These are phyloP conservation scores for Chamaecrista fasciculata DNA, from an alignment of 306 rosid species.

Conservation along the genomic window DNA sequence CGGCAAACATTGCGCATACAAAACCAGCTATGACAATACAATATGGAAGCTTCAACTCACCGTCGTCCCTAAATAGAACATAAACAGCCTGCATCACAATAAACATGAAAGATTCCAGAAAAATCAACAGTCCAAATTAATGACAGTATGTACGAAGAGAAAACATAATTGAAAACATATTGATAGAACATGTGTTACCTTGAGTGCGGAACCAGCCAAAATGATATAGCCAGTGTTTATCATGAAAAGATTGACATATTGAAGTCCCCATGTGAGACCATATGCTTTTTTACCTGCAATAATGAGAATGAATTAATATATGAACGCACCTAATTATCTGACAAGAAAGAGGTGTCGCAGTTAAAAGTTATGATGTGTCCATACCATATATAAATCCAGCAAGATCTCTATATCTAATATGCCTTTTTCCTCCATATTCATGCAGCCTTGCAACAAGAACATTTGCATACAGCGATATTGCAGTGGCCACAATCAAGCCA, in stretches of 20 bases:
- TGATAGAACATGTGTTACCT: slow-evolving; percentile 46
- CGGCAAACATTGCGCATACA: slow-evolving; percentile 70
- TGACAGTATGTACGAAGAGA: background rate
- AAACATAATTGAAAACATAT: background rate
- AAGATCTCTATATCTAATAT: slow-evolving; percentile 93
- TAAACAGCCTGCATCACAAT: slow-evolving; percentile 63
- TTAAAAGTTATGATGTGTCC: background rate
- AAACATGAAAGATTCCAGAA: background rate
- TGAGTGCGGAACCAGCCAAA: slow-evolving; percentile 90
- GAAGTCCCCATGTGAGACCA: slow-evolving; percentile 76
- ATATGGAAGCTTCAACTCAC: slow-evolving; percentile 75
- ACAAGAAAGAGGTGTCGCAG: background rate
- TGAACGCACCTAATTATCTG: background rate
- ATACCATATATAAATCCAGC: slow-evolving; percentile 83
- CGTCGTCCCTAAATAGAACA: slow-evolving; percentile 61
- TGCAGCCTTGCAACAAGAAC: slow-evolving; percentile 76
- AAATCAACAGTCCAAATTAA: background rate
- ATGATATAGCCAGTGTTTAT: slow-evolving; percentile 85
- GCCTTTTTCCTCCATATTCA: slow-evolving; percentile 83
- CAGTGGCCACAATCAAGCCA: slow-evolving; percentile 65
- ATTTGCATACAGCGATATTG: slow-evolving; percentile 74
- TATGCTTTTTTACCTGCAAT: slow-evolving; percentile 75
- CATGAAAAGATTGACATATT: slow-evolving; percentile 92
- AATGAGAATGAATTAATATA: slow-evolving; percentile 8
- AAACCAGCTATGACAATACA: slow-evolving; percentile 69